Evolutionary conservation across 2,329 filamentous ascomycete species (phyloP), one percentile per base, ranked within the genome.

Genomic region (Boeremia exigua): DNA sequence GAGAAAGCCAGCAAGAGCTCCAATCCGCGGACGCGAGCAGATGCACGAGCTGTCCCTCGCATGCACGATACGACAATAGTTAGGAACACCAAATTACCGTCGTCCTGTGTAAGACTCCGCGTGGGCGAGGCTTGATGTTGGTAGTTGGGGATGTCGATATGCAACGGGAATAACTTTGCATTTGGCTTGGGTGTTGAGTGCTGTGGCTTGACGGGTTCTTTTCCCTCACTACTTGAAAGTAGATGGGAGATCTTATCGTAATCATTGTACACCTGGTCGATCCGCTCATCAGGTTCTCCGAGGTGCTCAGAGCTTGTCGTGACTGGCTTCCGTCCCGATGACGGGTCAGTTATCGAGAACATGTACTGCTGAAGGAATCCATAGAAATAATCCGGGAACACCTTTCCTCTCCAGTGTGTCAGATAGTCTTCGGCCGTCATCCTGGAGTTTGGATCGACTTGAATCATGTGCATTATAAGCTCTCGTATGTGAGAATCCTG

Each of bases 231-330:
- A 58, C 92, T 92, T 12, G 91, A 93, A 1, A 99, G 82, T 54
- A 96, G 96, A 71, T 96, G 96, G 0, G 94, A 92, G 48, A 99
- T 96, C 75, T 98, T 99, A 74, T 99, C 95, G 77, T 97, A 98
- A 70, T 99, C 95, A 65, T 90, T 86, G 70, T 90, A 98, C 0
- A 99, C 88, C 38, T 92, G 87, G 67, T 98, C 92, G 68, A 99
- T 98, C 37, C 95, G 86, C 63, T 97, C 92, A 74, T 99, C 95
- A 1, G 92, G 88, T 74, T 97, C 92, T 57, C 90, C 90, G 48
- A 93, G 81, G 68, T 93, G 96, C 61, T 85, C 86, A 3, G 82
- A 78, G 10, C 86, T 82, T 1, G 89, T 85, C 9, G 88, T 88
- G 37, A 91, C 83, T 10, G 88, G 84, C 48, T 85, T 87, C 61